Evolutionary conservation across 2,329 filamentous ascomycete species (phyloP).

Genomic region (Aureobasidium subglaciale): DNA sequence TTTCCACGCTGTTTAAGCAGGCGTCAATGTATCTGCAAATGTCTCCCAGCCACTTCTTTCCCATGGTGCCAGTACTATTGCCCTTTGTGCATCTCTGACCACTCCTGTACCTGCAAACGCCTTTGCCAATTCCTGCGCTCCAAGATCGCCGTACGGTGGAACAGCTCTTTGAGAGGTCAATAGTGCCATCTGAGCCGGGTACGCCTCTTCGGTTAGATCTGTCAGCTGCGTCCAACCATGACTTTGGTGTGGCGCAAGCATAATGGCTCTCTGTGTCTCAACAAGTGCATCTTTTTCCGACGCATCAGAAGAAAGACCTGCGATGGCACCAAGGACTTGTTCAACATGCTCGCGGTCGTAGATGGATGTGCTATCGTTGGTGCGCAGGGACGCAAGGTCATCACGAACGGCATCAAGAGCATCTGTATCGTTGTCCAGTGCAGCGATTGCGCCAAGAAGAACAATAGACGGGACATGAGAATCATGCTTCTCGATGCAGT

Average conservation of each 20-base stretch:
- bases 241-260: conserved; percentile 72
- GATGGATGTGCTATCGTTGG: conserved; percentile 55
- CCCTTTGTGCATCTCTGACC: conserved; percentile 66
- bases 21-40: conserved; percentile 28
- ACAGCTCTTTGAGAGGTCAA: conserved; percentile 68
- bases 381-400: conserved; percentile 67
- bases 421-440: conserved; percentile 72
- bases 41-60: conserved; percentile 56
- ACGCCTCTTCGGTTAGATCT: conserved; percentile 47
- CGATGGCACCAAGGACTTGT: conserved; percentile 68
- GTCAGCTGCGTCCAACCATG: conserved; percentile 76
- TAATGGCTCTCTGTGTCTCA: conserved; percentile 61
- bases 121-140: conserved; percentile 60
- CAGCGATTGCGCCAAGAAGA: conserved; percentile 74
- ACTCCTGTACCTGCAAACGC: conserved; percentile 69
- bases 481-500: conserved; percentile 65
- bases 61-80: conserved; percentile 80
- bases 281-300: conserved; percentile 39
- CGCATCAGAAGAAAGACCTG: conserved; percentile 44
- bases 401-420: conserved; percentile 72
- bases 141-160: conserved; percentile 63
- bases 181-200: conserved; percentile 69
- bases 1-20: not conserved
- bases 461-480: conserved; percentile 73
- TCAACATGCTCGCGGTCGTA: conserved; percentile 63